These are phyloP conservation scores for Cyathus striatus DNA, from an alignment of 768 basidiomycete genomes.

Conservation along the genomic window DNA sequence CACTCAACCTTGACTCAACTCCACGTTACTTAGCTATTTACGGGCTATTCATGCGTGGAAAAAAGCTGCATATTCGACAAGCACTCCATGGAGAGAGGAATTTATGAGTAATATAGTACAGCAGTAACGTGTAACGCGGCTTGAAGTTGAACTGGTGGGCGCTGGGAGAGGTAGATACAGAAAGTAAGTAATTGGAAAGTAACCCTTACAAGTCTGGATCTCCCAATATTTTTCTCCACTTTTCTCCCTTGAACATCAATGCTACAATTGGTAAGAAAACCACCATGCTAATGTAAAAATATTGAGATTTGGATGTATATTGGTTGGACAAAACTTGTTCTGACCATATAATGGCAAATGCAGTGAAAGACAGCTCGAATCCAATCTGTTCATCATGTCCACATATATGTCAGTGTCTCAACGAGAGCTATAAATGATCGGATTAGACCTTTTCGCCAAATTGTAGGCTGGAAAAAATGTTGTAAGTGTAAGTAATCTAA, in stretches of 20 bases:
- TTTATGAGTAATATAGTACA: conserved; percentile 26
- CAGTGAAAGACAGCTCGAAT: conserved; percentile 30
- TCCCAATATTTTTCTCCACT: too few species aligned
- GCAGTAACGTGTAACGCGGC: conserved; percentile 27
- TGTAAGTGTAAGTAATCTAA: background rate
- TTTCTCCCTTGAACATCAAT: conserved; percentile 26
- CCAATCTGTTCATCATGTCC: too few species aligned
- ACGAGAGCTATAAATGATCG: too few species aligned
- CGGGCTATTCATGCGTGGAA: conserved; percentile 42
- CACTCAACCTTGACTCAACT: too few species aligned
- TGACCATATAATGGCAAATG: conserved; percentile 29
- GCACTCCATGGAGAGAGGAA: conserved; percentile 38
- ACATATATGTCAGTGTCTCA: too few species aligned
- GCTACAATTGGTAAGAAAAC: conserved; percentile 26
- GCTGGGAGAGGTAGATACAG: background rate
- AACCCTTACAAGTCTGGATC: too few species aligned
- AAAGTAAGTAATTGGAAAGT: conserved; percentile 26
- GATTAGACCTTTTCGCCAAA: conserved; percentile 31
- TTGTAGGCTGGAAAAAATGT: conserved; percentile 19
- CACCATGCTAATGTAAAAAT: conserved; percentile 14
- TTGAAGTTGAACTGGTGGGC: background rate
- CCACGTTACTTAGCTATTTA: too few species aligned
- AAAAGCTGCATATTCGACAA: conserved; percentile 25
- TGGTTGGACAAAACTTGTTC: too few species aligned
- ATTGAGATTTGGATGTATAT: too few species aligned